Percentiles rank a stretch among this genome's conserved stretches.
Conservation (phyloP, 768 basidiomycete genomes). For the Suillus hirtellus region DNA sequence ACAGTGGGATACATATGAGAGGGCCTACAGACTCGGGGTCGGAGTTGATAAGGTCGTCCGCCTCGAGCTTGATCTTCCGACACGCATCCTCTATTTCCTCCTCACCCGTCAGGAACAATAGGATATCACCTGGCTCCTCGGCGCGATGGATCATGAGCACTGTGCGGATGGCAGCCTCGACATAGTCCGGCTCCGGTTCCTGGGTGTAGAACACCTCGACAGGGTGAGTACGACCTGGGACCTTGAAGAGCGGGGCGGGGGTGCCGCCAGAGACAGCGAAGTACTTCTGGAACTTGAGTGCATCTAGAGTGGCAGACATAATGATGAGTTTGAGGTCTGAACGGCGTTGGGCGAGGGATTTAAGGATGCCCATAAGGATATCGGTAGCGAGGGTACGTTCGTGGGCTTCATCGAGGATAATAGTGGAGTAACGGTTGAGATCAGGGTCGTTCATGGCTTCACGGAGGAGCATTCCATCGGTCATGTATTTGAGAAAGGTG, state of each 20-base stretch:
- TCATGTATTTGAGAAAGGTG: conserved; percentile 99
- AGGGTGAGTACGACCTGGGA: conserved; percentile 91
- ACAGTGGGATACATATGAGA: conserved; percentile 86
- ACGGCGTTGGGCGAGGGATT: conserved; percentile 78
- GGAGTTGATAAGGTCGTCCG: conserved; percentile 76
- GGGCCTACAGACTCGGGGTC: conserved; percentile 82
- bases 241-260: conserved; percentile 80
- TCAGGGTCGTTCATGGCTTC: conserved; percentile 97
- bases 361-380: conserved; percentile 96
- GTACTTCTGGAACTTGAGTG: conserved; percentile 96
- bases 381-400: conserved; percentile 97
- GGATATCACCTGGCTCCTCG: conserved; percentile 89
- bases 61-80: conserved; percentile 89
- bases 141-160: conserved; percentile 97
- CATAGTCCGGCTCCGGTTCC: conserved; percentile 93
- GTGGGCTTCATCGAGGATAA: conserved; percentile 98
- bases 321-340: conserved; percentile 93
- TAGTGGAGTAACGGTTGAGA: conserved; percentile 91
- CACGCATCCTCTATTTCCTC: conserved; percentile 99
- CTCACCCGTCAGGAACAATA: conserved; percentile 96
- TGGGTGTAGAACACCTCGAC: conserved; percentile 96
- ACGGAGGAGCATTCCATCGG: conserved; percentile 99
- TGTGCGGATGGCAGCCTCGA: conserved; percentile 95
- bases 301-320: conserved; percentile 98
- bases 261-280: conserved; percentile 53